Evolutionary conservation across 768 basidiomycete species (phyloP).

Genomic region (Lactarius hengduanensis): DNA sequence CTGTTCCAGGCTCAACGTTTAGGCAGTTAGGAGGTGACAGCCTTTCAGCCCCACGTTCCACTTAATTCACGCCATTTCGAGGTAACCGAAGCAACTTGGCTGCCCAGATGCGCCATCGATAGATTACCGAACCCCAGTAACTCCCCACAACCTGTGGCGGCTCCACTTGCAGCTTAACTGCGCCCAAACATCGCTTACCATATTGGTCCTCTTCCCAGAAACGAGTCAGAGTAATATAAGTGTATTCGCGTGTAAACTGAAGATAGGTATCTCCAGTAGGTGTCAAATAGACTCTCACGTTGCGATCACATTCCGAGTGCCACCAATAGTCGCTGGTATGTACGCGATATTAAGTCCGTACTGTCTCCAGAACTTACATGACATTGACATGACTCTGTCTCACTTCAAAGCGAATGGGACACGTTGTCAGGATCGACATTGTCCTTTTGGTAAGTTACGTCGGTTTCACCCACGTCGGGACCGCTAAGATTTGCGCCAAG

Average conservation of each 20-base stretch:
- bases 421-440: background rate
- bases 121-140: background rate
- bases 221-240: background rate
- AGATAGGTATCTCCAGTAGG: background rate
- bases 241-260: background rate
- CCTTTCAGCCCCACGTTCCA: background rate
- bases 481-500: background rate
- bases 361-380: background rate
- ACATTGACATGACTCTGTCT: background rate
- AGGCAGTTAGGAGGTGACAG: background rate
- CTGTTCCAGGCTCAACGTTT: background rate
- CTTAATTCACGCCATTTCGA: background rate
- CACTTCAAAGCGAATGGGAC: background rate
- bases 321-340: background rate
- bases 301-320: background rate
- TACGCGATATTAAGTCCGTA: background rate
- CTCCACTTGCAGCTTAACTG: background rate
- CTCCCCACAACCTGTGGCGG: background rate
- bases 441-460: background rate
- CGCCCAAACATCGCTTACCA: background rate
- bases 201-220: background rate
- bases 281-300: background rate
- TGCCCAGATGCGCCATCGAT: background rate
- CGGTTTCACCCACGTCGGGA: background rate
- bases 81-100: background rate